Evolutionary conservation across 116 monocot genomes (phyloP), one percentile per base, ranked within the genome.

Genomic region (Zostera marina): DNA sequence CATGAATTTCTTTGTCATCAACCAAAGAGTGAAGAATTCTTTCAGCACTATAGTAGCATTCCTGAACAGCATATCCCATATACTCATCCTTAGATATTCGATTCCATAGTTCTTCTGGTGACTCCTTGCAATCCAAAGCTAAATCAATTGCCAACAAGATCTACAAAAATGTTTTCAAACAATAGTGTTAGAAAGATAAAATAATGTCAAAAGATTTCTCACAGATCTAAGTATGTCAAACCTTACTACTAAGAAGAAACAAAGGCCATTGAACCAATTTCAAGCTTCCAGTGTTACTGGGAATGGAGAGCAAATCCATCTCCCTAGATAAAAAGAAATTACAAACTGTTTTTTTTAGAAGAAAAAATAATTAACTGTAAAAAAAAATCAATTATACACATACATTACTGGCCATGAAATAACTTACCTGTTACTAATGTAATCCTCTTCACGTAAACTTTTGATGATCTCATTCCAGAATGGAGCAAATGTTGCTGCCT

Each of bases 391-490:
- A 40, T 13, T 7, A 13, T 13, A 45, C 11, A 57, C 43, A 66
- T 12, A 20, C 5, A 2, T 20, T 22, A 60, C 24, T 32, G 32
- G 14, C 58, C 19, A 19, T 41, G 8, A 58, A 58, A 41, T 12
- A 45, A 45, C 22, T 47, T 70, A 88, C 96, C 96, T 63, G 47
- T 96, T 85, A 63, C 76, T 80, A 21, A 96, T 82, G 61, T 80
- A 96, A 67, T 96, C 96, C 70, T 96, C 96, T 78, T 96, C 96
- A 12, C 89, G 73, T 42, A 96, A 79, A 46, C 85, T 83, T 78
- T 85, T 96, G 47, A 96, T 76, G 44, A 96, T 96, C 53, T 96
- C 96, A 77, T 96, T 96, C 96, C 96, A 96, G 62, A 89, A 96
- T 42, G 96, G 96, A 54, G 89, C 64, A 51, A 96, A 96, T 54